A percentile compares a stretch with the other conserved stretches of the same genome.
These are phyloP conservation scores for Lasiodiplodia hormozganensis DNA, from an alignment of 2,329 filamentous ascomycete species.

Conservation along the genomic window DNA sequence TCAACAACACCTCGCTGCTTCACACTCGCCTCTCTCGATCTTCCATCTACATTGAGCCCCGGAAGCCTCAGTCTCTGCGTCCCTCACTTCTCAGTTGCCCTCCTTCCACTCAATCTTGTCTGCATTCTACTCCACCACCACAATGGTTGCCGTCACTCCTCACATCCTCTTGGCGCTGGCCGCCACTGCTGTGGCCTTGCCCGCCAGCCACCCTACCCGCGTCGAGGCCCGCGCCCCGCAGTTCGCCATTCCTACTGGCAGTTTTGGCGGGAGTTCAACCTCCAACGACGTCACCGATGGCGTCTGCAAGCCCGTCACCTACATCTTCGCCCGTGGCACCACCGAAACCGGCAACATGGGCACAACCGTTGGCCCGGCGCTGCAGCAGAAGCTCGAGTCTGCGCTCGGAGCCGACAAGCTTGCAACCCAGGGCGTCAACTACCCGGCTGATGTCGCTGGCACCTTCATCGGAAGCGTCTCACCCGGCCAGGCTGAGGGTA, in stretches of 20 bases:
- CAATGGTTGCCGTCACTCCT: slow-evolving; percentile 8
- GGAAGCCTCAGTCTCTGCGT: not conserved
- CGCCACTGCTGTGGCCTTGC: slow-evolving; percentile 1
- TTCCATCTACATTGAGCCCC: not conserved
- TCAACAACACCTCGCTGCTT: not conserved
- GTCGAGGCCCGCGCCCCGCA: slow-evolving; percentile 10
- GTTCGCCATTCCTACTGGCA: slow-evolving; percentile 12
- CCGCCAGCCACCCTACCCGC: not conserved
- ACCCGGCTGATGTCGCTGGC: slow-evolving; percentile 49
- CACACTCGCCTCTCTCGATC: not conserved
- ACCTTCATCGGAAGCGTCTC: slow-evolving; percentile 35
- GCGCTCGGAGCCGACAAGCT: slow-evolving; percentile 51
- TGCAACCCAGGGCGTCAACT: slow-evolving; percentile 63
- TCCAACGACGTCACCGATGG: slow-evolving; percentile 41
- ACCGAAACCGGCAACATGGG: slow-evolving; percentile 62
- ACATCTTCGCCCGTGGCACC: slow-evolving; percentile 65
- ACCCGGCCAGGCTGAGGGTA: slow-evolving; percentile 55
- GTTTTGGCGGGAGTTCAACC: slow-evolving; percentile 31
- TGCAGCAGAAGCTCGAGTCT: slow-evolving; percentile 55
- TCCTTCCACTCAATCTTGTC: not conserved
- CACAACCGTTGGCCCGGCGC: slow-evolving; percentile 56
- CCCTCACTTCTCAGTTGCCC: not conserved
- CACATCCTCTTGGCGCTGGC: slow-evolving; percentile 5
- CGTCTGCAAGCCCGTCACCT: slow-evolving; percentile 56
- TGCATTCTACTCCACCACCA: not conserved